Conservation (phyloP, 2,329 filamentous ascomycete genomes). For the Elsinoe necatrix region DNA sequence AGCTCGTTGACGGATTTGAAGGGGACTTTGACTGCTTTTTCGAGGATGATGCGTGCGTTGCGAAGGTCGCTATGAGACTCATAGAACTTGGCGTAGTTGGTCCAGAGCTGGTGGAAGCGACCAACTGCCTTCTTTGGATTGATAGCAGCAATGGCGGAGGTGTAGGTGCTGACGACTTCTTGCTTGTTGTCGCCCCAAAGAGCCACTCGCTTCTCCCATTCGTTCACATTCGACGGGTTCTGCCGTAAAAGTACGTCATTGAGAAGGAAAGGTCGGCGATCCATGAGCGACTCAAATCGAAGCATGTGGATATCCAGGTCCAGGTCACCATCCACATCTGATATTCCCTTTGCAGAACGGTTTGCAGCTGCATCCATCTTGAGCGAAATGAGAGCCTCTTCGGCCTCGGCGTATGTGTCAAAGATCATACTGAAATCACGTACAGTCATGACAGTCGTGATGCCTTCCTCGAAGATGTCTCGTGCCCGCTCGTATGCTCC, state of each 20-base stretch:
- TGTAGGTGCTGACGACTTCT: constrained; percentile 90
- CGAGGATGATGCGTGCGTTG: constrained; percentile 85
- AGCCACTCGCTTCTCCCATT: constrained; percentile 96
- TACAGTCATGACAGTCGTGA: constrained; percentile 97
- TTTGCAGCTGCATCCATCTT: constrained; percentile 80
- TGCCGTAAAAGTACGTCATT: constrained; percentile 93
- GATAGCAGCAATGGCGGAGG: constrained; percentile 84
- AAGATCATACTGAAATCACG: constrained; percentile 95
- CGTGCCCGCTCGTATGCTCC: constrained; percentile 88
- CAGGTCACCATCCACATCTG: constrained; percentile 79
- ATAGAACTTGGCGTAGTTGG: constrained; percentile 96
- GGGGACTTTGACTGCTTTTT: constrained; percentile 94
- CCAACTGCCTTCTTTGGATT: constrained; percentile 91
- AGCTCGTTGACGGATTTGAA: constrained; percentile 97
- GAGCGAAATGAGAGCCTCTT: constrained; percentile 86
- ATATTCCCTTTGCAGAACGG: constrained; percentile 67
- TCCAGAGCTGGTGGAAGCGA: constrained; percentile 89
- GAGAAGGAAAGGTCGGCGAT: constrained; percentile 85
- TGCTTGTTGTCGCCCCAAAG: constrained; percentile 89
- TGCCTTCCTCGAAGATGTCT: constrained; percentile 90
- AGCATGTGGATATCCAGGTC: constrained; percentile 96
- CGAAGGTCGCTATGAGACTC: constrained; percentile 76
- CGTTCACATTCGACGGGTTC: constrained; percentile 89
- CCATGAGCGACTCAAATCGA: constrained; percentile 97
- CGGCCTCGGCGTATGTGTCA: constrained; percentile 92